Conservation (phyloP, 1,284 basidiomycete genomes). For the Taiwanofungus camphoratus region DNA sequence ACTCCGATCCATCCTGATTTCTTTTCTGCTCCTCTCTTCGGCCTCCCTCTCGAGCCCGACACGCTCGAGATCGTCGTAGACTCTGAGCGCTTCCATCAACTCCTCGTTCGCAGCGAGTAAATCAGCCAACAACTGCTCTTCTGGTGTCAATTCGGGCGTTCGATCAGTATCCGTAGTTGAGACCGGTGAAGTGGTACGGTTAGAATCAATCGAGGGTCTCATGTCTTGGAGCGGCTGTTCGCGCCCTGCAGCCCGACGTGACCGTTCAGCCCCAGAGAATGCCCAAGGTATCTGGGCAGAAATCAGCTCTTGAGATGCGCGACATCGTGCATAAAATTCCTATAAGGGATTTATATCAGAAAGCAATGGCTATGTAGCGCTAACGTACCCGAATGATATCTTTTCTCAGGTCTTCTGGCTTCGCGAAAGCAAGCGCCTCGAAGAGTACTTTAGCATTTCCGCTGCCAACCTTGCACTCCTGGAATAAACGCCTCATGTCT, state of each 20-base stretch:
- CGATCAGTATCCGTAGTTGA: slow-evolving; percentile 22
- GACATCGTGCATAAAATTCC: slow-evolving; percentile 73
- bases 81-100: slow-evolving; percentile 40
- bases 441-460: slow-evolving; percentile 66
- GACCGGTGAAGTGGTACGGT: slow-evolving; percentile 6
- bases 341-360: slow-evolving; percentile 22
- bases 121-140: slow-evolving; percentile 59
- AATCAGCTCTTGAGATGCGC: slow-evolving; percentile 67
- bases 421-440: slow-evolving; percentile 58
- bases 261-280: slow-evolving; percentile 64
- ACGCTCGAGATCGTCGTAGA: slow-evolving; percentile 62
- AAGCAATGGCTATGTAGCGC: background rate
- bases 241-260: slow-evolving; percentile 24
- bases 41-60: slow-evolving; percentile 50
- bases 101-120: slow-evolving; percentile 61
- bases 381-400: slow-evolving; percentile 57
- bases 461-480: slow-evolving; percentile 72
- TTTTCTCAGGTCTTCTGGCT: slow-evolving; percentile 58
- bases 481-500: slow-evolving; percentile 69
- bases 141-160: slow-evolving; percentile 42
- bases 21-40: slow-evolving; percentile 56
- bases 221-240: slow-evolving; percentile 12
- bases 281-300: slow-evolving; percentile 78
- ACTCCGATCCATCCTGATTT: slow-evolving; percentile 48
- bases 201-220: slow-evolving; percentile 14